Evolutionary conservation across 371 early-diverging fungal species (phyloP).

Genomic region (Syncephalis plumigaleata): DNA sequence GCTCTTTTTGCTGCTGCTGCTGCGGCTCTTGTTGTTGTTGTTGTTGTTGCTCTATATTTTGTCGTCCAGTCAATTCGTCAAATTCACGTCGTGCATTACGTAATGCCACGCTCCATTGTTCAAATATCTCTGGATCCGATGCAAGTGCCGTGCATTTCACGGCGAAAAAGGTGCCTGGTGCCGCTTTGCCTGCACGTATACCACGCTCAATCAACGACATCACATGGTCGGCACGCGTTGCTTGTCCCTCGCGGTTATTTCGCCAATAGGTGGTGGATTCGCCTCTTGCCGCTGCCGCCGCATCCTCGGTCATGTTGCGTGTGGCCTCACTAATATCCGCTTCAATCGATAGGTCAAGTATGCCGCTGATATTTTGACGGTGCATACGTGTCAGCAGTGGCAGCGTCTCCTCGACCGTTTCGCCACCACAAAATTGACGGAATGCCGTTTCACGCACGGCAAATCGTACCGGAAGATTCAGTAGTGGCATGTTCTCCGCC

Average conservation of each 20-base stretch:
- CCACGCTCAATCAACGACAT: slow-evolving; percentile 39
- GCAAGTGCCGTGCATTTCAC: slow-evolving; percentile 75
- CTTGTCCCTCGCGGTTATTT: no score
- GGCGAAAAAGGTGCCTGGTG: slow-evolving; percentile 56
- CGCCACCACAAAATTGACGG: slow-evolving; percentile 84
- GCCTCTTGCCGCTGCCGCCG: slow-evolving; percentile 14
- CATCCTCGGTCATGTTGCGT: slow-evolving; percentile 14
- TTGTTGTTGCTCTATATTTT: slow-evolving; percentile 12
- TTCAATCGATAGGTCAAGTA: slow-evolving; percentile 80
- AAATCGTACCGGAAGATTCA: slow-evolving; percentile 30
- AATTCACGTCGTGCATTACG: background rate
- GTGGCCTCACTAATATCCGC: slow-evolving; percentile 52
- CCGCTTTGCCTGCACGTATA: slow-evolving; percentile 43
- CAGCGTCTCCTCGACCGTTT: slow-evolving; percentile 67
- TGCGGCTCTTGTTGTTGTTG: slow-evolving; percentile 24
- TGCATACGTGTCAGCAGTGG: slow-evolving; percentile 61
- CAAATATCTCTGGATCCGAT: slow-evolving; percentile 51
- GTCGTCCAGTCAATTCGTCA: background rate
- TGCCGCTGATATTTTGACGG: slow-evolving; percentile 55
- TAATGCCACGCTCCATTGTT: slow-evolving; percentile 42
- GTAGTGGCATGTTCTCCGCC: slow-evolving; percentile 35
- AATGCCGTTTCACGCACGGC: slow-evolving; percentile 77
- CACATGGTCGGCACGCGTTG: slow-evolving; percentile 35
- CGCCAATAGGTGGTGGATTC: background rate
- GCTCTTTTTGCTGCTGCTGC: slow-evolving; percentile 17